Base-by-base conservation (phyloP, 1,284 basidiomycete genomes). In the Cystobasidiaceae sp. region DNA sequence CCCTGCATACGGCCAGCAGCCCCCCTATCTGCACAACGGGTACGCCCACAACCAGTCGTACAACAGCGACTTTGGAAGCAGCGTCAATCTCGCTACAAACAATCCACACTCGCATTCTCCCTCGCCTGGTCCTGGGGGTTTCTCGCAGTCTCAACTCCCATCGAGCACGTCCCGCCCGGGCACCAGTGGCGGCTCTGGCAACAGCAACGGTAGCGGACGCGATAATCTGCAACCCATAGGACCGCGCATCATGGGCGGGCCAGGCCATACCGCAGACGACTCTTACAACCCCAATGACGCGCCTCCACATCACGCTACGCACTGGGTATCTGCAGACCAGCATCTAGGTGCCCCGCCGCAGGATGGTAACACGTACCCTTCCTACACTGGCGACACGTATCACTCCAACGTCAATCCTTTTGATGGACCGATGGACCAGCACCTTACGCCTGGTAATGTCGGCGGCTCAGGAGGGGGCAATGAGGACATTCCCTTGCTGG, bases 401-500 rank as follows among this genome's bases (percentile, higher is more conserved):
- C 44, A 39, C 19, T 43, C 51, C 21, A 56, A 56, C 15, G 33
- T 64, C 27, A 64, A 64, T 27, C 61, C 61, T 13, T 64, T 64
- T 23, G 61, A 64, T 19, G 51, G 51, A 3, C 61, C 61, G n/a
- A 56, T 55, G 51, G 61, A 55, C 9, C 58, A 61, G 21, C 44
- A 15, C 23, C 45, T 23, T 15, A 6, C 49, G 13, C 11, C 11
- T 6, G 34, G 54, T 21, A 19, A 27, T 21, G 37, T 19, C 15
- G 37, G 28, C 21, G 25, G 54, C 11, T 19, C 37, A 43, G 54
- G 28, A 4, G 17, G 17, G 34, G 34, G 41, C n/a, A 55, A 49
- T 28, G 61, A 64, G 19, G 61, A 64, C 56, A 64, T 64, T 17
- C 61, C 61, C 21, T 45, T 64, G 3, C 51, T 64, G 2, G 51